A percentile compares a stretch with the other conserved stretches of the same genome.
Conservation (phyloP, 1,139 yeast genomes). For the Yamadazyma atmosphaerica region DNA sequence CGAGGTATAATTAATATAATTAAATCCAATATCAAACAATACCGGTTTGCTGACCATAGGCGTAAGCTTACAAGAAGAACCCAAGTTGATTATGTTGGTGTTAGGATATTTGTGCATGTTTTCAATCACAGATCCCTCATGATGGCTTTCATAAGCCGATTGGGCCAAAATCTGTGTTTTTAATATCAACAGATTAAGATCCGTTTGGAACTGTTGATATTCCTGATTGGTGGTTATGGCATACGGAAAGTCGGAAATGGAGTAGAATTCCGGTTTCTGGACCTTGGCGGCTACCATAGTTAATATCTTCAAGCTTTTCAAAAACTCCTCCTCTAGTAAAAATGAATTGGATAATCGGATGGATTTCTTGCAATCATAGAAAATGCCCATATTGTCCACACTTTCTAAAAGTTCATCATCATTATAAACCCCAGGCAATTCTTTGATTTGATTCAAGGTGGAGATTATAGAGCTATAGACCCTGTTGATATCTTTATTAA, state of each 20-base stretch:
- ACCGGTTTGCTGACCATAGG: slow-evolving; percentile 84
- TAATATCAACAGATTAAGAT: slow-evolving; percentile 29
- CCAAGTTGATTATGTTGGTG: slow-evolving; percentile 42
- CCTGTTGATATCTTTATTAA: slow-evolving; percentile 48
- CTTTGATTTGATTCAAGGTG: slow-evolving; percentile 59
- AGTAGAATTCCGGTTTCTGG: slow-evolving; percentile 19
- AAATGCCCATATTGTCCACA: slow-evolving; percentile 50
- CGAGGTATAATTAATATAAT: slow-evolving; percentile 59
- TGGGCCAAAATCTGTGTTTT: slow-evolving; percentile 55
- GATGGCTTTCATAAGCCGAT: slow-evolving; percentile 30
- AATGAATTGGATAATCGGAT: slow-evolving; percentile 52
- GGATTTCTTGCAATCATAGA: slow-evolving; percentile 45
- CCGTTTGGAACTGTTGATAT: slow-evolving; percentile 26
- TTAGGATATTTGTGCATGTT: slow-evolving; percentile 48
- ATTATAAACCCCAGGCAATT: slow-evolving; percentile 88
- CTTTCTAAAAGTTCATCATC: slow-evolving; percentile 68
- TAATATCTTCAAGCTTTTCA: slow-evolving; percentile 57
- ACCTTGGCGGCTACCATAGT: slow-evolving; percentile 29
- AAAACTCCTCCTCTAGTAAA: slow-evolving; percentile 42
- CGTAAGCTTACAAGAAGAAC: slow-evolving; percentile 35
- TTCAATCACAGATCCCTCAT: slow-evolving; percentile 40
- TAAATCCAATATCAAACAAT: slow-evolving; percentile 84
- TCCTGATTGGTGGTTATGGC: slow-evolving; percentile 37
- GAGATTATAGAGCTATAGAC: slow-evolving; percentile 49
- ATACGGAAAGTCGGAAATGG: slow-evolving; percentile 38